Evolutionary conservation across 2,329 filamentous ascomycete species (phyloP), one percentile per base, ranked within the genome.

Genomic region (Apiospora marii): DNA sequence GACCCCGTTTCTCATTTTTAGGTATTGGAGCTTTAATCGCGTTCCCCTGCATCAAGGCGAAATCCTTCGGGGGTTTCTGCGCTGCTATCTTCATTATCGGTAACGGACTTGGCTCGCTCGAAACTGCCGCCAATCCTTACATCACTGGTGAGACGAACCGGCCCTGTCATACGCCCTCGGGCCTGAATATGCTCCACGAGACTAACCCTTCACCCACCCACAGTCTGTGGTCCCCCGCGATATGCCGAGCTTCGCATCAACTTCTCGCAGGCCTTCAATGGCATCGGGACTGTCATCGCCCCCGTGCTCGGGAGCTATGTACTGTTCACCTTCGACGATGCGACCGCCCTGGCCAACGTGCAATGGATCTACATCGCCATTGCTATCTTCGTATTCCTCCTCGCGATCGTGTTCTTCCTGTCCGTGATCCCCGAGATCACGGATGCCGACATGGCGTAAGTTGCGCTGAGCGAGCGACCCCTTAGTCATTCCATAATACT

Each of bases 361-460:
- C 92, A 95, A 81, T 95, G 91, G 90, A 91, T 94, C 0, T 95
- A 95, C 76, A 87, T 94, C 4, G 89, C 90, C 67, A 93, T 95
- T 73, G 92, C 91, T 4, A 84, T 88, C 78, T 94, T 94, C 74
- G 93, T 94, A 44, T 90, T 90, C 75, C 77, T 90, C 2, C 86
- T 95, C 3, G 92, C 91, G 2, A 80, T 85, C 6, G 83, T 92
- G n/a, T 93, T 94, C 80, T 92, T 90, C 82, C 80, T 93, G 53
- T 89, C 90, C 12, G 86, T 86, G 16, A 92, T 94, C 71, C 92
- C 92, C 7, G 92, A 94, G 80, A 91, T 94, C 76, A 94, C 92
- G 14, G 90, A 92, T 78, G 86, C 87, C 79, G 92, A 94, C 76
- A 93, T 81, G 80, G 87, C 85, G 68, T 70, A 27, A 58, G 68